phyloP scores from a whole-genome alignment of 352 stramenopile genomes.

The Globisporangium mamillatum region DNA sequence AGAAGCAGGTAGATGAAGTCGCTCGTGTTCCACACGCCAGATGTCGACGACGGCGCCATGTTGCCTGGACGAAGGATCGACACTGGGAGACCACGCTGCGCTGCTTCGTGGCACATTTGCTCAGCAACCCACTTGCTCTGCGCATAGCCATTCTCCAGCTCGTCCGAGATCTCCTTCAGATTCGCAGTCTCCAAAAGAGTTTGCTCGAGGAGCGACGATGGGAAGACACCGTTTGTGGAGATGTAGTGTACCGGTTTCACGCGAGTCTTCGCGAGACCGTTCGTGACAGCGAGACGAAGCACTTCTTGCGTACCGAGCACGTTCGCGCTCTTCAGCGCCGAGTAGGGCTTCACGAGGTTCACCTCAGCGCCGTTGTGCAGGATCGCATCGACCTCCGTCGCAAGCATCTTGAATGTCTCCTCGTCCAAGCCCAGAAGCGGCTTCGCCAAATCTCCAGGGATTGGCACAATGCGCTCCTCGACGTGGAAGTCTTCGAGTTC shows the following conservation, averaged over 20 bases:
- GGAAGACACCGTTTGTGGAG: constrained; percentile 91
- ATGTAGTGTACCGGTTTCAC: constrained; percentile 90
- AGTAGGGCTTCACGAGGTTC: constrained; percentile 90
- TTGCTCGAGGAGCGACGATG: constrained; percentile 29
- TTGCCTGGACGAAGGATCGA: constrained; percentile 89
- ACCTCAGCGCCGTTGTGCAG: constrained; percentile 92
- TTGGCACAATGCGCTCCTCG: constrained; percentile 62
- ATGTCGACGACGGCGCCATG: constrained; percentile 68
- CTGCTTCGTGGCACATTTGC: constrained; percentile 79
- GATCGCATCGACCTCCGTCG: constrained; percentile 87
- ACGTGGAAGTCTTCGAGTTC: constrained; percentile 52
- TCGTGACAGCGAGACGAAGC: constrained; percentile 82
- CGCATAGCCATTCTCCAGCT: constrained; percentile 81
- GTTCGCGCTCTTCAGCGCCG: constrained; percentile 84
- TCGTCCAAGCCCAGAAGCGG: constrained; percentile 77
- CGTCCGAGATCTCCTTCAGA: constrained; percentile 50
- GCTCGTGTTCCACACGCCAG: constrained; percentile 79
- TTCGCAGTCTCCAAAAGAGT: constrained; percentile 51
- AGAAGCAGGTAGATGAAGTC: constrained; percentile 91
- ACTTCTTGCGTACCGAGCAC: constrained; percentile 90
- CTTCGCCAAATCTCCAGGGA: constrained; percentile 79
- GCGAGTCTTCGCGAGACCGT: constrained; percentile 67
- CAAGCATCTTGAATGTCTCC: constrained; percentile 85
- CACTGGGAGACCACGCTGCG: constrained; percentile 75
- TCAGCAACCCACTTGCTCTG: constrained; percentile 93